Conservation (phyloP, 352 stramenopile species). For the Nothophytophthora sp. region DNA sequence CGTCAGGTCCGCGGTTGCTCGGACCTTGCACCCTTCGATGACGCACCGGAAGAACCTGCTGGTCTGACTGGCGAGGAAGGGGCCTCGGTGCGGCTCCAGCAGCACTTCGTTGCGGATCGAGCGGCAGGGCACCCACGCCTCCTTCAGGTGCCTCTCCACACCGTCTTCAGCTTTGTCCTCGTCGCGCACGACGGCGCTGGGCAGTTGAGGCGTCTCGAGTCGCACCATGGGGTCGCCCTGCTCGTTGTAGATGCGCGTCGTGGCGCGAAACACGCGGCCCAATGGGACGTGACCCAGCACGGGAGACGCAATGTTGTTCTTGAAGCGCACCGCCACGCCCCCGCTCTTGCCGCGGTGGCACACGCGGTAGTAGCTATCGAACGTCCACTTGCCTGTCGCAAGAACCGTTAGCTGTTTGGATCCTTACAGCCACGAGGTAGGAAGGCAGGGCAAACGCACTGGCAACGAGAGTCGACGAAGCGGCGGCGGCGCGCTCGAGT, state of each 20-base stretch:
- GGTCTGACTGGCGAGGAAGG: constrained; percentile 22
- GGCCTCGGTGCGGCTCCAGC: constrained; percentile 54
- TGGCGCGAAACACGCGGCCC: constrained; percentile 63
- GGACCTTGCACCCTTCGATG: constrained; percentile 78
- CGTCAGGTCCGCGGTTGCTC: constrained; percentile 42
- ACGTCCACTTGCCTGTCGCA: constrained; percentile 55
- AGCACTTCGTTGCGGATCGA: constrained; percentile 79
- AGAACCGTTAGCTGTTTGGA: too few species aligned
- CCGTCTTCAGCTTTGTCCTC: constrained; percentile 11
- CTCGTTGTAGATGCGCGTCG: constrained; percentile 64
- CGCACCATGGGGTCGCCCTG: constrained; percentile 78
- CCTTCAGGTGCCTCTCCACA: constrained; percentile 23
- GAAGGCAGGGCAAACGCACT: too few species aligned
- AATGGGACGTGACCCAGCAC: constrained; percentile 62
- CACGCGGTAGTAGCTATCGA: constrained; percentile 64
- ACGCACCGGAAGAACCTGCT: constrained; percentile 63
- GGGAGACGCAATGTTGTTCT: constrained; percentile 70
- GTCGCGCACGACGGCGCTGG: constrained; percentile 29
- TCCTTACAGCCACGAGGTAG: too few species aligned
- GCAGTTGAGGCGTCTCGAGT: constrained; percentile 40
- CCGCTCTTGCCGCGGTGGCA: constrained; percentile 69
- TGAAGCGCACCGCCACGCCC: constrained; percentile 63
- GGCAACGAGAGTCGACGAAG: constrained; percentile 19
- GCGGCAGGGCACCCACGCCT: constrained; percentile 66
- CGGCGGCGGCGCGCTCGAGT: constrained; percentile 38